A percentile compares a stretch with the other conserved stretches of the same genome.
phyloP scores from a whole-genome alignment of 768 basidiomycete species.

The Lentinula raphanica region DNA sequence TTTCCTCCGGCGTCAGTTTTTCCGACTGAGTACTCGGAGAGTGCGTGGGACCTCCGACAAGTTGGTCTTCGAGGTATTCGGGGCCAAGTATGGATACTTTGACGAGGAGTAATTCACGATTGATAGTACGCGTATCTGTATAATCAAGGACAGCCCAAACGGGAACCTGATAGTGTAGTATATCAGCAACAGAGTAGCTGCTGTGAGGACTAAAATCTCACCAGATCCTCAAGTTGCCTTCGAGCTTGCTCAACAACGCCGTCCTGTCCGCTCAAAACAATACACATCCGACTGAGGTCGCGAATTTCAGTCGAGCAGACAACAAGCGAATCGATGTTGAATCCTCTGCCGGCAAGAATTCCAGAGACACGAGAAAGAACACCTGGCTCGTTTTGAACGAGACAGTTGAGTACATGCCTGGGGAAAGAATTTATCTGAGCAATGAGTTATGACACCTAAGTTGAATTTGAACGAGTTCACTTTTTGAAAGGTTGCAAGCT shows the following conservation, averaged over 20 bases:
- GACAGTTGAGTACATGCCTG: constrained; percentile 94
- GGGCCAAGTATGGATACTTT: constrained; percentile 97
- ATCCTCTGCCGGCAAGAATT: constrained; percentile 92
- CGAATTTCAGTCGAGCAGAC: constrained; percentile 97
- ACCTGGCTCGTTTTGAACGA: constrained; percentile 98
- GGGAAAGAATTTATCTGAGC: constrained; percentile 10
- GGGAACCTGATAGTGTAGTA: constrained; percentile 81
- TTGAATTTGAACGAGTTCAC: constrained; percentile 37
- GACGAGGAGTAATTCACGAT: constrained; percentile 89
- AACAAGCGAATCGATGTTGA: constrained; percentile 98
- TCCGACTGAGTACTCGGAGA: constrained; percentile 51
- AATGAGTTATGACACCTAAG: not conserved
- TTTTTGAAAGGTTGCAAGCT: constrained; percentile 90
- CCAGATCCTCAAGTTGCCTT: constrained; percentile 92
- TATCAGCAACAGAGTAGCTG: too few relatives aligned
- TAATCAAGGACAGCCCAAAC: constrained; percentile 99
- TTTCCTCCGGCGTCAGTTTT: constrained; percentile 24
- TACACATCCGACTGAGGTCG: constrained; percentile 96
- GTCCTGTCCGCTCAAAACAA: constrained; percentile 94
- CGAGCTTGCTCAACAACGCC: constrained; percentile 97
- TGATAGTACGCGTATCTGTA: constrained; percentile 85
- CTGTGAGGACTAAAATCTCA: too few relatives aligned
- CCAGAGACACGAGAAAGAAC: constrained; percentile 98
- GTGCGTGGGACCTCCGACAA: constrained; percentile 79
- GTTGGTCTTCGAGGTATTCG: constrained; percentile 92